Conservation (phyloP, 1,139 yeast genomes). For the Kluyveromyces sp. region DNA sequence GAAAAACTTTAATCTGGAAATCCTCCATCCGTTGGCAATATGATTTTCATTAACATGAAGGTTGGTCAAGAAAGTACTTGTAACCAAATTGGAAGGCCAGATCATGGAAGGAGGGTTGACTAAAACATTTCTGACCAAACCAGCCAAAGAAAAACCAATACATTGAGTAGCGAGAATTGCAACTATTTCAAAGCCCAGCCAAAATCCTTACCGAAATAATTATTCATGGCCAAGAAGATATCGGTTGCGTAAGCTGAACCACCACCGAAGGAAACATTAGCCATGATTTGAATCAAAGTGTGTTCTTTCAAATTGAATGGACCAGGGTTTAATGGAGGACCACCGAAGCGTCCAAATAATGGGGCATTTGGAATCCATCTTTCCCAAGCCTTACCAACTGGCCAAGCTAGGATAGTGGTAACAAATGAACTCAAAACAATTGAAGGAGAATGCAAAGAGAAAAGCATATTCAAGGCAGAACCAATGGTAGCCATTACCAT, state of each 20-base stretch:
- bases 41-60: slow-evolving; percentile 50
- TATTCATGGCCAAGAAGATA: slow-evolving; percentile 45
- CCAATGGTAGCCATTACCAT: slow-evolving; percentile 50
- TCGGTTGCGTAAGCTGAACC: slow-evolving; percentile 60
- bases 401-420: slow-evolving; percentile 55
- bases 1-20: slow-evolving; percentile 43
- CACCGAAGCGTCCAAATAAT: slow-evolving; percentile 35
- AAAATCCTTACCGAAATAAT: slow-evolving; percentile 41
- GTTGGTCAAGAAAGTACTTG: slow-evolving; percentile 43
- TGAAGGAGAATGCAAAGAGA: slow-evolving; percentile 52
- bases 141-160: slow-evolving; percentile 61
- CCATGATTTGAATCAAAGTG: slow-evolving; percentile 55
- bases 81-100: slow-evolving; percentile 60
- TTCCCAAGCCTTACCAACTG: slow-evolving; percentile 49
- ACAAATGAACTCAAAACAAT: slow-evolving; percentile 48
- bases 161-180: slow-evolving; percentile 51
- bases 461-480: slow-evolving; percentile 51
- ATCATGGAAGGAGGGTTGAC: slow-evolving; percentile 57
- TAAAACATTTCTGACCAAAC: slow-evolving; percentile 46
- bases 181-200: slow-evolving; percentile 46
- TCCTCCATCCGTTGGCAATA: slow-evolving; percentile 48
- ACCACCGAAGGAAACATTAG: slow-evolving; percentile 47
- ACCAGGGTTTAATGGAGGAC: slow-evolving; percentile 45
- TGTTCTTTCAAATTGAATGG: slow-evolving; percentile 61
- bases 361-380: slow-evolving; percentile 39